Base-by-base conservation (phyloP, 805 yeast genomes). In the Spathaspora boniae region DNA sequence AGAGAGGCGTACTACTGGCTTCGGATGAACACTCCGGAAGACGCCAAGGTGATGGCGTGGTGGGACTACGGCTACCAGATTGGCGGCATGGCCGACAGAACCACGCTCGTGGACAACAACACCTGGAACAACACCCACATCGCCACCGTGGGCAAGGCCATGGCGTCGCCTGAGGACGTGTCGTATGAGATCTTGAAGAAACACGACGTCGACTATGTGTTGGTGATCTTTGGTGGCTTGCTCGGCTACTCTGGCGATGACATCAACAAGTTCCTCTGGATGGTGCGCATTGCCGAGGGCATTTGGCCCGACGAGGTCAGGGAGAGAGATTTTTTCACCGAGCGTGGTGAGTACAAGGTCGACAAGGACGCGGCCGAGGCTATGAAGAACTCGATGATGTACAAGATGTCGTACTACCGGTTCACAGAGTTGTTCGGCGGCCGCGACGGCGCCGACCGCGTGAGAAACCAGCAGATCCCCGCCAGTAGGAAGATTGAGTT, bases 51-150 rank as follows among this genome's bases (percentile, higher is more conserved):
- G 42, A 87, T 94, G 83, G 82, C 97, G 8, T 93, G 99, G 98
- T 93, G 99, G 99, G 98, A 94, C 70, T 94, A 94, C 56, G 99
- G 99, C 37, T 93, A 93, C 64, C 99, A 93, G 70, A 93, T 93
- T 53, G 98, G 98, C 51, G 99, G 99, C 44, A 93, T 93, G 98
- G 98, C 98, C 30, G 98, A 93, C 65, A 79, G 99, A 56, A 91
- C 98, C 45, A 93, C 99, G 5, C 72, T 93, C 49, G 99, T 94
- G 26, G 99, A 93, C 62, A 93, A 93, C 75, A 93, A 93, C 67
- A 93, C 99, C 8, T 93, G 99, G 98, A 93, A 93, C 61, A 93
- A 93, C 70, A 93, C 98, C 3, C 99, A 93, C 60, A 94, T 93
- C 62, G 99, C 98, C 47, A 88, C 96, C 11, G 98, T 93, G 37